Evolutionary conservation across 2,329 filamentous ascomycete genomes (phyloP).

Genomic region (Fusarium anthophilum): DNA sequence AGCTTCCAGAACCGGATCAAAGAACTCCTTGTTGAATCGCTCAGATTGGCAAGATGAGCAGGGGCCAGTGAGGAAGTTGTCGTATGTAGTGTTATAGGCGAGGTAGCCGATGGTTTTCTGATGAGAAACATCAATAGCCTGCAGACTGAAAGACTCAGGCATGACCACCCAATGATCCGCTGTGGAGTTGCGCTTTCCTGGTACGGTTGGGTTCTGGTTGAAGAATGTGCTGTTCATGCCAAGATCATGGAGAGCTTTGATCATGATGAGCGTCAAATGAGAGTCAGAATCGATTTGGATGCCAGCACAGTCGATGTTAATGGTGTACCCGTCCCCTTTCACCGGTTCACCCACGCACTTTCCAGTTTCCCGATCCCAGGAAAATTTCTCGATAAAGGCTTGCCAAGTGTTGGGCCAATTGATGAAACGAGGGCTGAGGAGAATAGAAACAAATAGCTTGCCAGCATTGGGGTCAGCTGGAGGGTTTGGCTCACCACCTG

Average conservation of each 20-base stretch:
- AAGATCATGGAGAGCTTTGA: slow-evolving; percentile 51
- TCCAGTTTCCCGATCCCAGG: slow-evolving; percentile 52
- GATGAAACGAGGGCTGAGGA: slow-evolving; percentile 51
- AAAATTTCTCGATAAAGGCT: slow-evolving; percentile 51
- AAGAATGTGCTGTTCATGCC: slow-evolving; percentile 53
- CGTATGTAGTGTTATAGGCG: slow-evolving; percentile 51
- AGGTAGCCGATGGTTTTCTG: slow-evolving; percentile 48
- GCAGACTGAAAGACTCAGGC: slow-evolving; percentile 50
- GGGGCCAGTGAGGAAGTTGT: slow-evolving; percentile 49
- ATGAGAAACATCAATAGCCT: slow-evolving; percentile 47
- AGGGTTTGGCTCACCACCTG: slow-evolving; percentile 44
- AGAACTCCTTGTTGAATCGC: slow-evolving; percentile 50
- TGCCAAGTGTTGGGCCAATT: slow-evolving; percentile 53
- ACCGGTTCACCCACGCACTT: slow-evolving; percentile 47
- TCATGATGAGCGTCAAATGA: slow-evolving; percentile 52
- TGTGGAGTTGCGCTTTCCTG: slow-evolving; percentile 44
- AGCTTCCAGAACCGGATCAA: slow-evolving; percentile 50
- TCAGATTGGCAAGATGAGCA: slow-evolving; percentile 49
- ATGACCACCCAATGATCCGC: slow-evolving; percentile 51
- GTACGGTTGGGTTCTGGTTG: slow-evolving; percentile 52
- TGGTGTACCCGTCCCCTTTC: slow-evolving; percentile 49
- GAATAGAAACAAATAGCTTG: slow-evolving; percentile 45
- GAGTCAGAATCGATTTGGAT: slow-evolving; percentile 51
- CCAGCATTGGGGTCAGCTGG: slow-evolving; percentile 44
- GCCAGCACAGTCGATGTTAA: slow-evolving; percentile 50